phyloP scores from a whole-genome alignment of 805 yeast species.

The Ogataea trehaloabstinens region DNA sequence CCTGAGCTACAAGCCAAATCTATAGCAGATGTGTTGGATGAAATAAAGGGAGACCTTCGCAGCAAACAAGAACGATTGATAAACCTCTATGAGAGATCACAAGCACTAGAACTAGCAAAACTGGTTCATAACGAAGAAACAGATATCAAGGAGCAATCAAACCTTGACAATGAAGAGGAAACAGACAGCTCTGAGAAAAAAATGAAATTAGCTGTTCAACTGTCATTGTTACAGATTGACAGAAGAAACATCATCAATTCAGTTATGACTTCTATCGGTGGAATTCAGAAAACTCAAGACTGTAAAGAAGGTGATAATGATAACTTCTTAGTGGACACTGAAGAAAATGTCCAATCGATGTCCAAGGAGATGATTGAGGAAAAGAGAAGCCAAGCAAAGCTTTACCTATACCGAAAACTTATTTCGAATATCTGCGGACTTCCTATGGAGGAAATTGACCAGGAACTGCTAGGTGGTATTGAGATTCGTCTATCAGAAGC shows the following conservation, averaged over 20 bases:
- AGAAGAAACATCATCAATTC: conserved; percentile 36
- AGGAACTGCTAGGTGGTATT: conserved; percentile 77
- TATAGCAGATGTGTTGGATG: conserved; percentile 6
- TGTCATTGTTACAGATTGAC: conserved; percentile 39
- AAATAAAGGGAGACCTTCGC: conserved; percentile 15
- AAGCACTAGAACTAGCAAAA: conserved; percentile 58
- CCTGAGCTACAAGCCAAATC: conserved; percentile 25
- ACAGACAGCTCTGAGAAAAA: conserved; percentile 7
- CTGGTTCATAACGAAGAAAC: conserved; percentile 54
- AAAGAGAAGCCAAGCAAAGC: conserved; percentile 42
- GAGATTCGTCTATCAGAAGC: conserved; percentile 39
- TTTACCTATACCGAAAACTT: conserved; percentile 55
- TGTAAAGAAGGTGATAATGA: conserved; percentile 5
- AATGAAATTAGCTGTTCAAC: conserved; percentile 32
- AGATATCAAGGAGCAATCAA: conserved; percentile 12
- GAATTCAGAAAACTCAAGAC: conserved; percentile 1
- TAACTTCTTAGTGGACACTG: conserved; percentile 6
- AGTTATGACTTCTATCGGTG: conserved; percentile 22
- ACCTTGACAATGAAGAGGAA: conserved; percentile 10
- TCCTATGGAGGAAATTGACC: conserved; percentile 73
- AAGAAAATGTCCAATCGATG: conserved; percentile 3
- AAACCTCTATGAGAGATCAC: conserved; percentile 52
- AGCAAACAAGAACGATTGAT: conserved; percentile 36
- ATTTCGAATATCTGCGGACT: conserved; percentile 77
- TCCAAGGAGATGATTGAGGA: conserved; percentile 12